Base-by-base conservation (phyloP, 768 basidiomycete genomes). In the Termitomyces eurrhizus region DNA sequence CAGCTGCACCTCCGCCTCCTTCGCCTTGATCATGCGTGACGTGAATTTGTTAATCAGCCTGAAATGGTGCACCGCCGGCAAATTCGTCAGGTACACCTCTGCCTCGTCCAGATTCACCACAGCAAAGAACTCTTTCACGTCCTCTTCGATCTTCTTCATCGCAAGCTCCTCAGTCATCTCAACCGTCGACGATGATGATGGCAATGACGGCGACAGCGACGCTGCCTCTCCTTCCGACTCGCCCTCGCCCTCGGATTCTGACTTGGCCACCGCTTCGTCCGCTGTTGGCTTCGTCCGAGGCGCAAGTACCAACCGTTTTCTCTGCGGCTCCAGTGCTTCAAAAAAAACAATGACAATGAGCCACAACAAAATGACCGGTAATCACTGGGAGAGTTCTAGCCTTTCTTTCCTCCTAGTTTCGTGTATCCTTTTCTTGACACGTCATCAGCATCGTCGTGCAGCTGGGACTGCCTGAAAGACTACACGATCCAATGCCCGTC, bases 81-180 rank as follows among this genome's bases (percentile, higher is more conserved):
- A 79, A 21, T 78, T 82, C 53, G 83, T 80, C 76, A 96, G 94
- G 78, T 95, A 95, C 29, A 83, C 83, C 65, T 93, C 93, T 13
- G 92, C 94, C 72, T 97, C 95, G 37, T 89, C 87, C 59, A 97
- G 72, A 68, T 88, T 90, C 65, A 92, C 89, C 66, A 92, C 85
- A 64, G 80, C 66, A 96, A 89, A 95, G 78, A 93, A 90, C 78
- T 98, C 93, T 74, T 92, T 93, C 59, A 78, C 75, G 66, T 95
- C 92, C 66, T 93, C 88, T 16, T 78, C 80, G 66, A 96, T 88
- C 80, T 89, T 91, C 71, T 84, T 84, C 73, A 82, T 79, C 44
- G 86, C 90, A 18, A 86, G 85, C 1, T 75, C 84, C 66, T 87
- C 87, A 0, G 83, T 78, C 83, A 95, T 87, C 56, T 79, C 77